phyloP scores from a whole-genome alignment of 495 filamentous ascomycete species.

The Oleoguttula mirabilis region DNA sequence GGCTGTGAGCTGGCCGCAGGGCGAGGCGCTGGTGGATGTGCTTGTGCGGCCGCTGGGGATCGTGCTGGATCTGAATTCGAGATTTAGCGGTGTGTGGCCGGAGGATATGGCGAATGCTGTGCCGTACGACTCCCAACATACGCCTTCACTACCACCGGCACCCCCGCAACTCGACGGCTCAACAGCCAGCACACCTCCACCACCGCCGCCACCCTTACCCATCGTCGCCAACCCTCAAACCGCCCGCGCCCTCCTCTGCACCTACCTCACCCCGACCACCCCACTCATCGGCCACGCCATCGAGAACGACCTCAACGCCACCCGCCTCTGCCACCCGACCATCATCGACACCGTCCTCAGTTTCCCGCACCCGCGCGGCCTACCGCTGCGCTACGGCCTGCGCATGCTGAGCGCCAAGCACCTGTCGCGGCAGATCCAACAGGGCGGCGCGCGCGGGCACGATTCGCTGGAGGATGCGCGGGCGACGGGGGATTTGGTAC shows the following conservation, averaged over 20 bases:
- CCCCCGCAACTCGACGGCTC: conserved; percentile 7
- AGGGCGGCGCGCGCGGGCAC: conserved; percentile 56
- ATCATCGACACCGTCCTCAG: conserved; percentile 80
- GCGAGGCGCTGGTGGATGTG: conserved; percentile 63
- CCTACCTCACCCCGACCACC: conserved; percentile 55
- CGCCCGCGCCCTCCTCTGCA: conserved; percentile 63
- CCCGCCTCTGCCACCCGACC: conserved; percentile 69
- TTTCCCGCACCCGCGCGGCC: conserved; percentile 60
- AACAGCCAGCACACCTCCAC: conserved; percentile 17
- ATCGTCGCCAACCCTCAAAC: conserved; percentile 58
- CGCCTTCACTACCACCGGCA: neutral
- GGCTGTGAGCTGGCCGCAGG: conserved; percentile 71
- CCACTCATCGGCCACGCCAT: conserved; percentile 86
- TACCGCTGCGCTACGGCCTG: conserved; percentile 66
- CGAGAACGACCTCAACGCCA: conserved; percentile 83
- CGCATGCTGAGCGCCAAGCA: conserved; percentile 51
- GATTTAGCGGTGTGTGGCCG: conserved; percentile 72
- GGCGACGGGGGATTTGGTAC: conserved; percentile 74
- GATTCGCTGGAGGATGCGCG: conserved; percentile 82
- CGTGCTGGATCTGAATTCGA: conserved; percentile 78
- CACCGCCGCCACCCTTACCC: conserved; percentile 33
- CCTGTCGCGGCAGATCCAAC: conserved; percentile 67
- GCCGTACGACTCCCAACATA: conserved; percentile 34
- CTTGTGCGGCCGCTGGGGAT: conserved; percentile 75
- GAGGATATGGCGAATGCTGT: conserved; percentile 60